These are phyloP conservation scores for Naematelia aurantialba DNA, from an alignment of 768 basidiomycete species.

Conservation along the genomic window DNA sequence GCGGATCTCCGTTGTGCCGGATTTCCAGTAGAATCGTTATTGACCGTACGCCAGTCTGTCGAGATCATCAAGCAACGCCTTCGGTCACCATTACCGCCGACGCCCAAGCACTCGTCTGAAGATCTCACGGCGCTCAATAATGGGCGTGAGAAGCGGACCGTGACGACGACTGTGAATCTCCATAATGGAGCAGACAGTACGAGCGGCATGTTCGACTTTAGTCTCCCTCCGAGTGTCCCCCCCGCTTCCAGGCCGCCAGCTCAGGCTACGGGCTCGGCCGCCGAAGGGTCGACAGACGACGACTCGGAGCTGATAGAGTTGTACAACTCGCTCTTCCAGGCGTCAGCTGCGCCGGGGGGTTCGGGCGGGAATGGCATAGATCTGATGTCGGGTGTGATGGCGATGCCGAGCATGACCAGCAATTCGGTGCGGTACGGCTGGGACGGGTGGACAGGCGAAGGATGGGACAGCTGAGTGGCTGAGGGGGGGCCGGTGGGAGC, in stretches of 20 bases:
- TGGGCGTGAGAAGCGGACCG: not conserved
- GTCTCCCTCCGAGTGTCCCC: not conserved
- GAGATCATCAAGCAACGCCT: slow-evolving; percentile 27
- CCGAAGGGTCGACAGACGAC: not conserved
- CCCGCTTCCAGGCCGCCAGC: not conserved
- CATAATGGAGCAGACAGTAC: not conserved
- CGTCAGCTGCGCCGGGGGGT: slow-evolving; percentile 2
- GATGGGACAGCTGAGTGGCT: not conserved
- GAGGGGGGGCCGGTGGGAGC: not conserved
- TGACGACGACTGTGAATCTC: not conserved
- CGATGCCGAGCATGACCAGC: slow-evolving; percentile 15
- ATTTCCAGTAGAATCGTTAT: not conserved
- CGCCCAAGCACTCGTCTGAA: slow-evolving; percentile 6
- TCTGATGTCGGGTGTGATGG: slow-evolving; percentile 25
- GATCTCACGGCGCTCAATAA: not conserved
- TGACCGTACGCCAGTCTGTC: slow-evolving; percentile 14
- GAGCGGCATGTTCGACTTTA: not conserved
- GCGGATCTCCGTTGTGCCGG: too few relatives aligned
- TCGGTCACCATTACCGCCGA: not conserved
- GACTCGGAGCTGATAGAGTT: not conserved
- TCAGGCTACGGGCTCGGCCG: not conserved
- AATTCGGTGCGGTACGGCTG: not conserved
- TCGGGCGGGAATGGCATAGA: slow-evolving; percentile 13
- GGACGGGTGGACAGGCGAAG: not conserved
- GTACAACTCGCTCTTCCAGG: slow-evolving; percentile 2